These are phyloP conservation scores for Rhodotorula sp. DNA, from an alignment of 1,284 basidiomycete genomes.

Conservation along the genomic window DNA sequence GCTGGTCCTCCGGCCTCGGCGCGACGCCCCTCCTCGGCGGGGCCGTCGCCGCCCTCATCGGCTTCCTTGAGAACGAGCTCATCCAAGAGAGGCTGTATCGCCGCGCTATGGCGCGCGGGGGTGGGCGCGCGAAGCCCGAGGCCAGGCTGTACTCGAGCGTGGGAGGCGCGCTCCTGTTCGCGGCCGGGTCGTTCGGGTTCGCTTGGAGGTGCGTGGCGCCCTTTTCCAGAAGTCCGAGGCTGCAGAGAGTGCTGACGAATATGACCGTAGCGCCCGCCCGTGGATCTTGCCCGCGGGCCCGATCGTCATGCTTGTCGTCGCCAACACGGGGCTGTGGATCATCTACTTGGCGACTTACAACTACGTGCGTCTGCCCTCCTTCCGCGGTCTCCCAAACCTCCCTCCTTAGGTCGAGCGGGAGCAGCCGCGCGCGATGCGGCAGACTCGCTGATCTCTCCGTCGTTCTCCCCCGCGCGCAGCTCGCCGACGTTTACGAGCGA, in stretches of 20 bases:
- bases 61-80: constrained; percentile 63
- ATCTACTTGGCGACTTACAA: constrained; percentile 41
- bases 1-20: constrained; percentile 16
- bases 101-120: constrained; percentile 43
- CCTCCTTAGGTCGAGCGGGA: too few relatives aligned
- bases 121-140: constrained; percentile 54
- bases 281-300: constrained; percentile 40
- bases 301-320: constrained; percentile 32
- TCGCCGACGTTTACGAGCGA: constrained; percentile 29
- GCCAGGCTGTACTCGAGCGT: constrained; percentile 54
- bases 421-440: too few relatives aligned
- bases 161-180: constrained; percentile 50
- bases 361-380: background rate
- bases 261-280: constrained; percentile 19
- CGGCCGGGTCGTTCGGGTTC: constrained; percentile 46
- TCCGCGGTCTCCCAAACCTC: too few relatives aligned
- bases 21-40: constrained; percentile 42
- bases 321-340: constrained; percentile 29
- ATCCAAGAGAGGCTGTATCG: constrained; percentile 35
- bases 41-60: constrained; percentile 66
- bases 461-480: constrained; percentile 49
- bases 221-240: background rate
- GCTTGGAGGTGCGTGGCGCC: constrained; percentile 49
- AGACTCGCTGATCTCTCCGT: too few relatives aligned
- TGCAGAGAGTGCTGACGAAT: too few relatives aligned